A percentile compares a stretch with the other conserved stretches of the same genome.
phyloP scores from a whole-genome alignment of 2,329 filamentous ascomycete species.

The Chalara sp. region DNA sequence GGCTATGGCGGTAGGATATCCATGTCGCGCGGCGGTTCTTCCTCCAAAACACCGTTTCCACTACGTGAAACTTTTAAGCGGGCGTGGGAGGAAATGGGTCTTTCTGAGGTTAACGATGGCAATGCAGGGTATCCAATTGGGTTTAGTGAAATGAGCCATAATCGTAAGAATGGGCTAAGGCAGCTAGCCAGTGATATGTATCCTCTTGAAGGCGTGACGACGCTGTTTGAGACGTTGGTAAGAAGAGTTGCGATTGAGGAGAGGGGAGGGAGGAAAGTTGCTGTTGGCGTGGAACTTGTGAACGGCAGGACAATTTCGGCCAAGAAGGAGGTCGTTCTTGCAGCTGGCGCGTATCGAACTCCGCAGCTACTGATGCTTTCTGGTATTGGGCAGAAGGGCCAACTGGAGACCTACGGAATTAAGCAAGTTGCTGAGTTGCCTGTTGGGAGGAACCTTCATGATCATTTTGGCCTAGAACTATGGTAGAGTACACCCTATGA shows the following conservation, averaged over 20 bases:
- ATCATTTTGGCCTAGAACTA: slow-evolving; percentile 2
- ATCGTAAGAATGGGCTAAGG: not conserved
- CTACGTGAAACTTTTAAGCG: not conserved
- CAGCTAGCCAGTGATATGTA: not conserved
- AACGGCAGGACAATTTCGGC: not conserved
- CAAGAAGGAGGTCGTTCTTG: slow-evolving; percentile 35
- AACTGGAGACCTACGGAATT: not conserved
- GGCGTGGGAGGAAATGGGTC: not conserved
- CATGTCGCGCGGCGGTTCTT: not conserved
- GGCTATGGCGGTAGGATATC: not conserved
- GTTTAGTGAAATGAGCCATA: not conserved
- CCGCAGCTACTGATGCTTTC: slow-evolving; percentile 38
- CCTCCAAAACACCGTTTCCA: not conserved
- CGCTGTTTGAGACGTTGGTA: not conserved
- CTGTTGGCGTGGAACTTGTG: not conserved
- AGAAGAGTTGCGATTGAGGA: not conserved
- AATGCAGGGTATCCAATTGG: not conserved
- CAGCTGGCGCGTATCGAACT: slow-evolving; percentile 37
- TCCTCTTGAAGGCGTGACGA: not conserved
- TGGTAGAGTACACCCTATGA: not conserved
- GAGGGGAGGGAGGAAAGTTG: not conserved
- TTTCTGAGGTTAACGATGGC: not conserved
- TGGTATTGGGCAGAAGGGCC: slow-evolving; percentile 29
- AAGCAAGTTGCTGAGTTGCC: not conserved
- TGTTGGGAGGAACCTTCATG: not conserved